Evolutionary conservation across 1,139 yeast species (phyloP).

Genomic region (Saccharomyces hybrid): DNA sequence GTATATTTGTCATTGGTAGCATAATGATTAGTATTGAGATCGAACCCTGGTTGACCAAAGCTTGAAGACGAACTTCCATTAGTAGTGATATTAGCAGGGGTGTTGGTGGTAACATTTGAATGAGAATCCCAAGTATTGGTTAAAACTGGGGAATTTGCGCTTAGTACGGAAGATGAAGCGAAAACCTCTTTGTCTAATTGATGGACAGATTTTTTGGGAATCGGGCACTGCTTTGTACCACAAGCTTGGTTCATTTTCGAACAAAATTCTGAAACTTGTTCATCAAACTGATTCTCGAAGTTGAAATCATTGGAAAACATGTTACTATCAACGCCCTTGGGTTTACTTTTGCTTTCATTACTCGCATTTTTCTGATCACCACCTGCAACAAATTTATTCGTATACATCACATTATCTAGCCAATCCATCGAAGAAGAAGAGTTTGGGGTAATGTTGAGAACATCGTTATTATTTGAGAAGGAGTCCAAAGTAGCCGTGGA

Average conservation of each 20-base stretch:
- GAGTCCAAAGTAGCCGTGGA: background rate
- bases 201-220: conserved; percentile 41
- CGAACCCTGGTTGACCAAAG: conserved; percentile 12
- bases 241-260: conserved; percentile 70
- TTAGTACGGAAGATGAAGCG: background rate
- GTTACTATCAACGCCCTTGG: conserved; percentile 11
- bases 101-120: conserved; percentile 3
- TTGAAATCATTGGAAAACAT: conserved; percentile 28
- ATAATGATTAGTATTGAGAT: background rate
- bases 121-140: conserved; percentile 12
- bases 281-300: conserved; percentile 41
- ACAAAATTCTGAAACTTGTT: conserved; percentile 57
- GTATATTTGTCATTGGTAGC: background rate
- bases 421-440: conserved; percentile 18
- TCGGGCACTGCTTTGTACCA: conserved; percentile 66
- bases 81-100: conserved; percentile 6
- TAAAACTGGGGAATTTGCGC: conserved; percentile 1
- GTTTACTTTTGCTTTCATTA: background rate
- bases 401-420: conserved; percentile 17
- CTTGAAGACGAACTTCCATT: conserved; percentile 5
- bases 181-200: conserved; percentile 1
- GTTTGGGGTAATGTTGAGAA: conserved; percentile 9
- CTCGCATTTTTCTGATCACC: background rate
- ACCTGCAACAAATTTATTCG: background rate
- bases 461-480: background rate